Percentiles rank a stretch among this genome's conserved stretches.
These are phyloP conservation scores for Chalciporus chontae DNA, from an alignment of 768 basidiomycete species.

Conservation along the genomic window DNA sequence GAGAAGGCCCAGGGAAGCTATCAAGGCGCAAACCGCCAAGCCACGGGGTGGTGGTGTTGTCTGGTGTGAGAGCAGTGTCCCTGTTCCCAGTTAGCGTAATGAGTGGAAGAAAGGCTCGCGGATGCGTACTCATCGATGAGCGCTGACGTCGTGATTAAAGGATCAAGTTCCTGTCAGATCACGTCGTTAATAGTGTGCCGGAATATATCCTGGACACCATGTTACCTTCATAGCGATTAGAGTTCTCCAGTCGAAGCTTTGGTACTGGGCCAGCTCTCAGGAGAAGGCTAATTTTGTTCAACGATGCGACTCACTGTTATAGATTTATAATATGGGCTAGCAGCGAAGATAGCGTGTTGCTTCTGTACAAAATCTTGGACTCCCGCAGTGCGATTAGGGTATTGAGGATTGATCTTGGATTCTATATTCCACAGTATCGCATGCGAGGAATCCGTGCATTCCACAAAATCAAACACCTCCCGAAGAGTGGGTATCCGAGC, in stretches of 20 bases:
- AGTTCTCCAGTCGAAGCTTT: constrained; percentile 83
- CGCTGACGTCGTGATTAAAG: constrained; percentile 55
- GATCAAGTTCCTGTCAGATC: constrained; percentile 48
- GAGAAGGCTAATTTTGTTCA: background rate
- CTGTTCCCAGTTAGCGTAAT: constrained; percentile 23
- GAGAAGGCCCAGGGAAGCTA: constrained; percentile 57
- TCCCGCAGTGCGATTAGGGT: constrained; percentile 46
- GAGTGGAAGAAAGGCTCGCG: background rate
- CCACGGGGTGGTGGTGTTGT: constrained; percentile 57
- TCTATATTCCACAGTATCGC: constrained; percentile 74
- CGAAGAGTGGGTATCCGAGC: constrained; percentile 68
- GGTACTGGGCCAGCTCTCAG: constrained; percentile 45
- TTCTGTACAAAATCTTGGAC: constrained; percentile 60
- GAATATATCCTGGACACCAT: background rate
- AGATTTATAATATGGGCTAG: constrained; percentile 55
- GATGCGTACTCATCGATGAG: constrained; percentile 58
- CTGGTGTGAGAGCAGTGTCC: constrained; percentile 37
- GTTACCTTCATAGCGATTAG: constrained; percentile 65
- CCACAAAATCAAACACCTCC: constrained; percentile 74
- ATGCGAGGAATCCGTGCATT: constrained; percentile 65
- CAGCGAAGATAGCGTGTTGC: constrained; percentile 55
- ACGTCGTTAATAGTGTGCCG: background rate
- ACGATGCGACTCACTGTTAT: constrained; percentile 51
- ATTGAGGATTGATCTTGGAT: constrained; percentile 64
- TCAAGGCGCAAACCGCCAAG: constrained; percentile 63